Evolutionary conservation across 2,329 filamentous ascomycete genomes (phyloP).

Genomic region (Colletotrichum higginsianum): DNA sequence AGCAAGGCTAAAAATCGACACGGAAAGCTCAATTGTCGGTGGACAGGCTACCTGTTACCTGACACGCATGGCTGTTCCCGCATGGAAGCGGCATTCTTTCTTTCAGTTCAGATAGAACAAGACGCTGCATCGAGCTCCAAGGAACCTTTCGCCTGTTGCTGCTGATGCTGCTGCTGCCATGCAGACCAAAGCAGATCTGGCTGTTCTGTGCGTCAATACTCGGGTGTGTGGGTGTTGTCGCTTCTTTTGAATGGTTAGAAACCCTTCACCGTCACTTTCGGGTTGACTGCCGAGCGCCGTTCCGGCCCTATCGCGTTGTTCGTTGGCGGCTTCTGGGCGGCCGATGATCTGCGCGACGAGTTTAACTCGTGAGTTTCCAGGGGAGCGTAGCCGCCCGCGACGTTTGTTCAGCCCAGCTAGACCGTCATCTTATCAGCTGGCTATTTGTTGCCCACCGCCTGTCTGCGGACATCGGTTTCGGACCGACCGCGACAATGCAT

Average conservation of each 20-base stretch:
- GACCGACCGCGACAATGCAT: not conserved
- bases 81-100: constrained; percentile 2
- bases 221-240: constrained; percentile 14
- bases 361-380: constrained; percentile 7
- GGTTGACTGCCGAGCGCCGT: constrained; percentile 10
- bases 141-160: constrained; percentile 13
- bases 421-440: not conserved
- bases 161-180: constrained; percentile 17
- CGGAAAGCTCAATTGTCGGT: constrained; percentile 13
- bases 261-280: constrained; percentile 31
- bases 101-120: constrained; percentile 22
- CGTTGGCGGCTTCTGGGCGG: constrained; percentile 3
- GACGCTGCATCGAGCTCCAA: constrained; percentile 19
- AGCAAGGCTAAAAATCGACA: constrained; percentile 17
- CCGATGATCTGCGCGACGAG: constrained; percentile 24
- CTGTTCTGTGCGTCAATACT: constrained; percentile 10
- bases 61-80: constrained; percentile 1
- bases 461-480: constrained; percentile 23
- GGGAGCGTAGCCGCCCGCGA: not conserved
- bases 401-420: constrained; percentile 8
- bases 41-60: constrained; percentile 9
- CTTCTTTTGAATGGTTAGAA: constrained; percentile 6
- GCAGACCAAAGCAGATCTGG: constrained; percentile 1
- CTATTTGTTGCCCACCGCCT: constrained; percentile 1
- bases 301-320: not conserved